These are phyloP conservation scores for Friedmanniomyces simplex DNA, from an alignment of 495 filamentous ascomycete species.

Conservation along the genomic window DNA sequence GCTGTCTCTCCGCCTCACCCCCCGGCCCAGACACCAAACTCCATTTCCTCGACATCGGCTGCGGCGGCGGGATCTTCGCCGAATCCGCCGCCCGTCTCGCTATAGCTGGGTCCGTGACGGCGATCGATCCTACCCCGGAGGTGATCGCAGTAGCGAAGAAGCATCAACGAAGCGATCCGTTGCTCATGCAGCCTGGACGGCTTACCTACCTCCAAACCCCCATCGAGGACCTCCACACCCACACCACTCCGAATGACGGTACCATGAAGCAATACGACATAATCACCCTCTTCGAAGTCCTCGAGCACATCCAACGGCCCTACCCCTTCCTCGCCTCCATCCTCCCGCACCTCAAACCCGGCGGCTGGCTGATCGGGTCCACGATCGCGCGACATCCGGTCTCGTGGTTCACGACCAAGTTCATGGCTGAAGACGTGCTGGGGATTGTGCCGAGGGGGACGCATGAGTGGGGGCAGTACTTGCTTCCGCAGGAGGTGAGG, in stretches of 20 bases:
- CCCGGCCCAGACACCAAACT: conserved; percentile 27
- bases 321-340: conserved; percentile 57
- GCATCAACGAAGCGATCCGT: conserved; percentile 61
- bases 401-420: conserved; percentile 82
- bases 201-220: conserved; percentile 61
- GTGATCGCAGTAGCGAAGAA: conserved; percentile 67
- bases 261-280: conserved; percentile 45
- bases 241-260: conserved; percentile 16
- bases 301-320: conserved; percentile 78
- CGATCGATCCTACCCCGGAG: conserved; percentile 71
- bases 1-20: background rate
- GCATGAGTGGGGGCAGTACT: conserved; percentile 92
- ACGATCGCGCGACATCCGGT: conserved; percentile 83
- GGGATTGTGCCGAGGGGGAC: conserved; percentile 83
- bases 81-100: conserved; percentile 76
- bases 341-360: conserved; percentile 66
- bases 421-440: conserved; percentile 82
- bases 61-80: conserved; percentile 92
- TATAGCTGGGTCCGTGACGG: conserved; percentile 57
- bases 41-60: conserved; percentile 83
- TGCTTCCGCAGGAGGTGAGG: conserved; percentile 74
- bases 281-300: conserved; percentile 82
- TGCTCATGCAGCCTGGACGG: conserved; percentile 40
- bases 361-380: conserved; percentile 82
- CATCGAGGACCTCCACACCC: conserved; percentile 55